phyloP scores from a whole-genome alignment of 805 yeast species.

The Kodamaea kaohsiungensis region DNA sequence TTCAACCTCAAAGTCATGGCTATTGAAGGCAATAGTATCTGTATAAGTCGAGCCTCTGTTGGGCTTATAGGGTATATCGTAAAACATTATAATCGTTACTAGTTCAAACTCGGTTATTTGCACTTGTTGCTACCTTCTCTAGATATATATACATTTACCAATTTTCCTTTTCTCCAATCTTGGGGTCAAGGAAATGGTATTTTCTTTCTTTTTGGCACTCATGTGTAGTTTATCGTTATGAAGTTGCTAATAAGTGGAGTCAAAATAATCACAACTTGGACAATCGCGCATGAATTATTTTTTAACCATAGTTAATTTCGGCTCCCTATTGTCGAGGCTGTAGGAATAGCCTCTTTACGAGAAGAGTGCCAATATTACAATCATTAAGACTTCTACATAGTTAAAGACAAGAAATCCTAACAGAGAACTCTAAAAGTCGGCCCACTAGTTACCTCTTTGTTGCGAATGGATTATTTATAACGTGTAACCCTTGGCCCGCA shows the following conservation, averaged over 20 bases:
- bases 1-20: slow-evolving; percentile 6
- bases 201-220: background rate
- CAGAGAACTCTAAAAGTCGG: too few species aligned
- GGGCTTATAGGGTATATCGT: slow-evolving; percentile 2
- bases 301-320: background rate
- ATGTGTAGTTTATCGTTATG: background rate
- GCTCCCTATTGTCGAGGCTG: background rate
- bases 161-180: background rate
- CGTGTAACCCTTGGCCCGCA: background rate
- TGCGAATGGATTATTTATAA: background rate
- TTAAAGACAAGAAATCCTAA: too few species aligned
- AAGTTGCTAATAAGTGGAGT: background rate
- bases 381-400: too few species aligned
- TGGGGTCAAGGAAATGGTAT: background rate
- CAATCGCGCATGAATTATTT: background rate
- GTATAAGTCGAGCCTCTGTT: slow-evolving; percentile 4
- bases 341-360: background rate
- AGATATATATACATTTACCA: background rate
- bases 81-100: background rate
- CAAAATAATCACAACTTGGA: background rate
- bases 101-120: background rate
- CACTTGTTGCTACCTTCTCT: background rate
- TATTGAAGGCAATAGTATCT: background rate
- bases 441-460: too few species aligned
- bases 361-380: background rate